Evolutionary conservation across 192 early-diverging fungal genomes (phyloP).

Genomic region (Linnemannia schmuckeri): DNA sequence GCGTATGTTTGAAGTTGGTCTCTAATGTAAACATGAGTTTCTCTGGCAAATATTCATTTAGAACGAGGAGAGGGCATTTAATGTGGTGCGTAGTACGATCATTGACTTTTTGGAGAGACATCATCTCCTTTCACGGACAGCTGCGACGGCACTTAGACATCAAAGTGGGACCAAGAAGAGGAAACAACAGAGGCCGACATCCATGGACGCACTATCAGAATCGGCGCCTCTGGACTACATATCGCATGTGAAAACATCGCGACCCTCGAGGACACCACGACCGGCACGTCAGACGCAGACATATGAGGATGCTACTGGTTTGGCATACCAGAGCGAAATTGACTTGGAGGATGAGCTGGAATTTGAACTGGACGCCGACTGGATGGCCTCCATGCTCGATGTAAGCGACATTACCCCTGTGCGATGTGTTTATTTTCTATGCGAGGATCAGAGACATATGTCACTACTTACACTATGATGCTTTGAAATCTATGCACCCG

Average conservation of each 20-base stretch:
- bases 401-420: neutral
- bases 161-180: slow-evolving; percentile 25
- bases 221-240: neutral
- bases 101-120: slow-evolving; percentile 48
- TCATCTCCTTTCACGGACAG: slow-evolving; percentile 33
- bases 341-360: slow-evolving; percentile 47
- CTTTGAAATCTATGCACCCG: neutral
- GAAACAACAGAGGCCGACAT: neutral
- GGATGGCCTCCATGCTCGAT: slow-evolving; percentile 38
- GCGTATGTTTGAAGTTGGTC: neutral
- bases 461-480: neutral
- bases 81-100: slow-evolving; percentile 31
- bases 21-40: neutral
- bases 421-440: no score
- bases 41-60: neutral
- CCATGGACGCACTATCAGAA: neutral
- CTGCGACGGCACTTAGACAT: slow-evolving; percentile 10
- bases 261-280: slow-evolving; percentile 4
- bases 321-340: neutral
- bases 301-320: neutral
- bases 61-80: slow-evolving; percentile 36
- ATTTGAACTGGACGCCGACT: slow-evolving; percentile 43
- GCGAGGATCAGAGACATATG: no score
- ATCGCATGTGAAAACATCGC: slow-evolving; percentile 34
- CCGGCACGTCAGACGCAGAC: neutral